Base-by-base conservation (phyloP, 2,329 filamentous ascomycete species). In the Aspergillus clavatus region DNA sequence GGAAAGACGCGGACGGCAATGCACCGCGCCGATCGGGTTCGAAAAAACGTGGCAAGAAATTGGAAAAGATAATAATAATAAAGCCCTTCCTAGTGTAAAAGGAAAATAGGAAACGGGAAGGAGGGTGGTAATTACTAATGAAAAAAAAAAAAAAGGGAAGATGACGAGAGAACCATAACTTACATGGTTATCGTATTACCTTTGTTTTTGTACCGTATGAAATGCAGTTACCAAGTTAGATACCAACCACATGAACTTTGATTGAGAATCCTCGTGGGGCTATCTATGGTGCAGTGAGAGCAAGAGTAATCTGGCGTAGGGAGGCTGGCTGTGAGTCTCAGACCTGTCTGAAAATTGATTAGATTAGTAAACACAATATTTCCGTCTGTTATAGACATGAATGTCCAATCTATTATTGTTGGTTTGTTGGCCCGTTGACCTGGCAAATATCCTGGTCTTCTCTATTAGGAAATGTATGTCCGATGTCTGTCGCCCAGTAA, bases 1-100 rank as follows among this genome's bases (percentile, higher is more conserved):
- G 60, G 60, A 62, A 61, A 60, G 57, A 60, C 50, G 58, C 60
- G 60, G 59, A 61, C 60, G 58, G 59, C 54, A 62, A 60, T 60
- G 60, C 60, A 62, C 46, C 51, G 48, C 45, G 52, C 60, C 60
- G 60, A 60, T 59, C 58, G 56, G 60, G 55, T 59, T 56, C 51
- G 42, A 44, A 49, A 56, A 61, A 59, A 57, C 58, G 58, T 60
- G 58, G 58, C 57, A 57, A 55, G 38, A 42, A 40, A 18, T 35
- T 35, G 38, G 38, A 36, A 37, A 26, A 45, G 46, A 36, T 11
- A 40, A 24, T n/a, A 33, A 33, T 16, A 33, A 16, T 3, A 16
- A 16, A 35, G 18, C 29, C 29, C 18, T 16, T 35, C 38, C 38
- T 12, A 19, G 18, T 16, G 16, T 4, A 38, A 40, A 37, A 21